Conservation (phyloP, 2,329 filamentous ascomycete species). For the Huntiella abstrusa region DNA sequence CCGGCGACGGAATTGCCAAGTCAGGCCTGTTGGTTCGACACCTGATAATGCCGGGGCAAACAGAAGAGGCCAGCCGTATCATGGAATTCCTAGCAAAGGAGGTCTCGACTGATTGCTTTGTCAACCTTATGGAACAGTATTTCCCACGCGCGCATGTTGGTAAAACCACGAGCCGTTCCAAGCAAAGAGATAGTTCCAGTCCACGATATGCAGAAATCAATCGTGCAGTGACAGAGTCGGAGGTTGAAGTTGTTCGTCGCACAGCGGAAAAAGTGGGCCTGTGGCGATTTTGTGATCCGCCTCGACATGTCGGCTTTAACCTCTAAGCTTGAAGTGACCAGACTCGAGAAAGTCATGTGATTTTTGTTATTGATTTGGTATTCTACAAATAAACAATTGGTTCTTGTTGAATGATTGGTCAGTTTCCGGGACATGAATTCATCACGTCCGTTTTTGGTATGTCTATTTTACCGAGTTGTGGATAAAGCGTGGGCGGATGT, state of each 20-base stretch:
- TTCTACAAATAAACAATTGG: no score
- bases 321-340: conserved; percentile 18
- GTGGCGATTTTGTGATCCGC: conserved; percentile 59
- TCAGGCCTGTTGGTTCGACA: conserved; percentile 58
- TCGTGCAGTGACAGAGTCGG: conserved; percentile 42
- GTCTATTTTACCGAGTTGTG: no score
- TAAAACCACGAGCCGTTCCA: conserved; percentile 33
- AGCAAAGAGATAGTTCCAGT: conserved; percentile 19
- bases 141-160: conserved; percentile 65
- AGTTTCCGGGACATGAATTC: no score
- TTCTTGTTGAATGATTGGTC: no score
- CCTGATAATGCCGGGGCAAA: conserved; percentile 68
- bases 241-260: conserved; percentile 45
- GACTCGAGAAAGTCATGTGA: neutral
- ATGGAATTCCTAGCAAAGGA: conserved; percentile 58
- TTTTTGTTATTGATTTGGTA: neutral
- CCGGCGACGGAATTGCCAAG: conserved; percentile 62
- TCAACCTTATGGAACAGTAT: conserved; percentile 84
- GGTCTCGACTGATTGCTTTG: conserved; percentile 55
- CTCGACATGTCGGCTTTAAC: conserved; percentile 31
- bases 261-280: conserved; percentile 54
- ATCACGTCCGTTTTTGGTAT: no score
- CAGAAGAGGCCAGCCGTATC: conserved; percentile 53
- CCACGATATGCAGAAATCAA: conserved; percentile 64
- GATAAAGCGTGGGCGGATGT: no score